These are phyloP conservation scores for Euphorbia celastroides DNA, from an alignment of 441 rosid genomes.

Conservation along the genomic window DNA sequence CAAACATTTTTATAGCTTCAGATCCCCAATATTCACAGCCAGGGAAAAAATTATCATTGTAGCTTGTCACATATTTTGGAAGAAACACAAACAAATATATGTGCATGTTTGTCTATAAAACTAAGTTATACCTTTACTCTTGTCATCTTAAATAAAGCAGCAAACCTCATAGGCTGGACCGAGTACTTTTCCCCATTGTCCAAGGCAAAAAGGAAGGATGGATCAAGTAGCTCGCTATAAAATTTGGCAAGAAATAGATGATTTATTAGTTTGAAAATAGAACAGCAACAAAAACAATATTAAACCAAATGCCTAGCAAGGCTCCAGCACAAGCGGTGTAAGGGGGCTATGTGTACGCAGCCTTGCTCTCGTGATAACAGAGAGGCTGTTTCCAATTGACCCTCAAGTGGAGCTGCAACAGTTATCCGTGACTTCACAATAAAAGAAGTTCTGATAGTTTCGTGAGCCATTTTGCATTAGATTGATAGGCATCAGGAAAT, in stretches of 20 bases:
- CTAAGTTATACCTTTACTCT: constrained; percentile 73
- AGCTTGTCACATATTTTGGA: not conserved
- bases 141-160: constrained; percentile 83
- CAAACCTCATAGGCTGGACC: constrained; percentile 89
- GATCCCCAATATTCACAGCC: not conserved
- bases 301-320: too few species aligned
- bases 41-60: not conserved
- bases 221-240: constrained; percentile 89
- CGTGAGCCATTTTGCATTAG: too few species aligned
- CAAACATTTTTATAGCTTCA: not conserved
- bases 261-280: constrained; percentile 15
- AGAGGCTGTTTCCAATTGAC: too few species aligned
- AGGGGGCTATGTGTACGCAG: too few species aligned
- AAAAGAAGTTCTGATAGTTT: too few species aligned
- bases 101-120: too few species aligned
- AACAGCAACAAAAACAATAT: too few species aligned
- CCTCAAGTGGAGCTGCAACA: too few species aligned
- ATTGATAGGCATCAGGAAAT: constrained; percentile 1
- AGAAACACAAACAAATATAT: too few species aligned
- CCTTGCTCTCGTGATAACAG: too few species aligned
- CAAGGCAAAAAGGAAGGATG: constrained; percentile 93
- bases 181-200: constrained; percentile 91
- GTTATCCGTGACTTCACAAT: too few species aligned
- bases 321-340: too few species aligned
- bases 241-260: constrained; percentile 30